Percentiles rank a stretch among this genome's conserved stretches.
These are phyloP conservation scores for Zea mays DNA, from an alignment of 176 grass and related monocot species.

Conservation along the genomic window Zm-B73-REFERENCE-NAM-5.0 NC_050096.1:32383501-32384000, in stretches of 20 bases:
- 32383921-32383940: constrained; percentile 14
- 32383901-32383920: constrained; percentile 87
- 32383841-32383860: constrained; percentile 42
- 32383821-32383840: constrained; percentile 45
- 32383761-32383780: constrained; percentile 57
- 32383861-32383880: constrained; percentile 29
- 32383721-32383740: neutral
- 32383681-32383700: constrained; percentile 36
- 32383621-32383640: constrained; percentile 36
- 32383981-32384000: constrained; percentile 74
- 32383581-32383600: constrained; percentile 47
- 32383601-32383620: constrained; percentile 43
- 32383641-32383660: constrained; percentile 50
- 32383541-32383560: constrained; percentile 96
- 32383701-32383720: constrained; percentile 16
- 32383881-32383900: constrained; percentile 56
- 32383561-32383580: constrained; percentile 47
- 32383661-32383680: constrained; percentile 76
- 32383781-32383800: constrained; percentile 44
- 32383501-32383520: constrained; percentile 34
- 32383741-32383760: constrained; percentile 25
- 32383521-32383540: constrained; percentile 66
- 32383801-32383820: constrained; percentile 42
- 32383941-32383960: neutral
- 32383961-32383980: constrained; percentile 24